A percentile compares a stretch with the other conserved stretches of the same genome.
Evolutionary conservation across 1,284 basidiomycete species (phyloP).

Genomic region (Ganoderma lucidum): DNA sequence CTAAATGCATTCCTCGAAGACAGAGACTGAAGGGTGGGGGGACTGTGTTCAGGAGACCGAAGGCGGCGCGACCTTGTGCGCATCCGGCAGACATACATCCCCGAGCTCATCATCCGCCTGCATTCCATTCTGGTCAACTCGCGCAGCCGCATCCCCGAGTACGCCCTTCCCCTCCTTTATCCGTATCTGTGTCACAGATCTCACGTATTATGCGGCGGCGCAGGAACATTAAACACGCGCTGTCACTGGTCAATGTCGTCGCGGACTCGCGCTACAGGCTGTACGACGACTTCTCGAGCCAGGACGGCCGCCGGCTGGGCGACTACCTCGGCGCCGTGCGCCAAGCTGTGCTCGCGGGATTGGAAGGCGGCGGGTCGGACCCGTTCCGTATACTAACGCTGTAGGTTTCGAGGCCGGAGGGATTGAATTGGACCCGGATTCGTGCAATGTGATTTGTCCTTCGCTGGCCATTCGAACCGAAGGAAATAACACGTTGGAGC

Average conservation of each 20-base stretch:
- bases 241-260: constrained; percentile 85
- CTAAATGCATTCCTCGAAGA: background rate
- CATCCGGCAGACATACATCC: constrained; percentile 90
- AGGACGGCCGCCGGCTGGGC: constrained; percentile 61
- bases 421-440: background rate
- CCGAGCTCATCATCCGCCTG: constrained; percentile 89
- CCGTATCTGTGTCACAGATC: background rate
- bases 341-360: constrained; percentile 70
- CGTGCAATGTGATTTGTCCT: background rate
- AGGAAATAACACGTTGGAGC: too few relatives aligned
- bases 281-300: constrained; percentile 86
- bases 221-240: constrained; percentile 84
- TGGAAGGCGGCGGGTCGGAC: constrained; percentile 79
- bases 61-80: constrained; percentile 76
- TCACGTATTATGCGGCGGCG: constrained; percentile 1
- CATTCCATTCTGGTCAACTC: constrained; percentile 81
- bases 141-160: constrained; percentile 72
- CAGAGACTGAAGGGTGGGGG: background rate
- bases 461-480: too few relatives aligned
- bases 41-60: constrained; percentile 52
- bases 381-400: constrained; percentile 61
- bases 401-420: constrained; percentile 12
- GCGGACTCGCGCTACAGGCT: constrained; percentile 90
- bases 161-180: constrained; percentile 42
- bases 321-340: constrained; percentile 80